phyloP scores from a whole-genome alignment of 345 rosid genomes.

The Salix dunnii region DNA sequence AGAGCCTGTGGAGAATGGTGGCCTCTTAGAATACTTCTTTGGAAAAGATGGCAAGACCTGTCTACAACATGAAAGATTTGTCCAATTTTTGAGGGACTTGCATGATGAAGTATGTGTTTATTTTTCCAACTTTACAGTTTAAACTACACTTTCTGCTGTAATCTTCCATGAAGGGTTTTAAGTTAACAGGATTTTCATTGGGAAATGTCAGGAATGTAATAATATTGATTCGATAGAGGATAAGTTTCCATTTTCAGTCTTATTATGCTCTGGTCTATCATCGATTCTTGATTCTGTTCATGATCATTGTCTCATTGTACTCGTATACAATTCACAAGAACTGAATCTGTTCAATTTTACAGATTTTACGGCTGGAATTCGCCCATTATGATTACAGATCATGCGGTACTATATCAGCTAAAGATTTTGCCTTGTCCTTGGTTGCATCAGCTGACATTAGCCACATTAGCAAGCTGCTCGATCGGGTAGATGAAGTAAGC shows the following conservation, averaged over 20 bases:
- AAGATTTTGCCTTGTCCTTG: constrained; percentile 26
- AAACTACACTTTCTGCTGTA: neutral
- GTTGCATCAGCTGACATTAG: constrained; percentile 28
- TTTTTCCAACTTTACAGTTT: no score
- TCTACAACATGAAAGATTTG: constrained; percentile 22
- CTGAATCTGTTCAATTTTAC: neutral
- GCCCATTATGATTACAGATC: constrained; percentile 26
- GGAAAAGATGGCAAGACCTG: constrained; percentile 24
- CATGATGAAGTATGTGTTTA: constrained; percentile 22
- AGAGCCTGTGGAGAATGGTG: constrained; percentile 28
- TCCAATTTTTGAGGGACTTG: constrained; percentile 23
- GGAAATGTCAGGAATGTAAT: no score
- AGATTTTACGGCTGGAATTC: constrained; percentile 26
- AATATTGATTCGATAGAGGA: no score
- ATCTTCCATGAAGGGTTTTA: neutral
- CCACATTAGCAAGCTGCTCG: constrained; percentile 24
- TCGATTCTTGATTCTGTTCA: no score
- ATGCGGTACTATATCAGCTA: constrained; percentile 18
- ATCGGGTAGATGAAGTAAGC: constrained; percentile 22
- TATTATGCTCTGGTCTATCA: no score
- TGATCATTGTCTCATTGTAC: no score
- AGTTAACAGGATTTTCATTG: neutral
- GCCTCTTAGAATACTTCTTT: constrained; percentile 25
- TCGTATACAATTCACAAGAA: no score
- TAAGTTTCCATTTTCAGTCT: no score